Conservation (phyloP, 2,329 filamentous ascomycete species). For the Neodidymelliopsis sp. region DNA sequence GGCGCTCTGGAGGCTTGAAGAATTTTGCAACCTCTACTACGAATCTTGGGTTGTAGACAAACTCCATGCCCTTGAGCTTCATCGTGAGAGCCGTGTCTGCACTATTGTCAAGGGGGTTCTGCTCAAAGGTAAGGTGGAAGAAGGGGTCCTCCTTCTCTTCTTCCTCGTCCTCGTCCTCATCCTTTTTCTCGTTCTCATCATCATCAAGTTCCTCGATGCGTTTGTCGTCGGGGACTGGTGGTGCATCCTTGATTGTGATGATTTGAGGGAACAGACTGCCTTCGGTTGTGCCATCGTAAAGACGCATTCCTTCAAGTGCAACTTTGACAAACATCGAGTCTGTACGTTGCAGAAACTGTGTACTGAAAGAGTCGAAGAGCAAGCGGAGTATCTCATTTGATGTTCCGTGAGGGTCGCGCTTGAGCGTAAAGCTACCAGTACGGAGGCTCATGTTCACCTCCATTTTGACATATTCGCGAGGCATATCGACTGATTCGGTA, state of each 20-base stretch:
- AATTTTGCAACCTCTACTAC: slow-evolving; percentile 91
- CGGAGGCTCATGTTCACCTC: slow-evolving; percentile 92
- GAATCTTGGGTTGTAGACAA: slow-evolving; percentile 97
- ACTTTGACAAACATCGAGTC: slow-evolving; percentile 90
- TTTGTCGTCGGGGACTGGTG: slow-evolving; percentile 61
- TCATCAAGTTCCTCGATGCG: slow-evolving; percentile 59
- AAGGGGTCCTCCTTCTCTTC: slow-evolving; percentile 74
- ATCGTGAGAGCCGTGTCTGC: slow-evolving; percentile 90
- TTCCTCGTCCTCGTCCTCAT: slow-evolving; percentile 53
- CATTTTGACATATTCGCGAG: slow-evolving; percentile 89
- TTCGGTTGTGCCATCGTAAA: slow-evolving; percentile 94
- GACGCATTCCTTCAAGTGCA: slow-evolving; percentile 87
- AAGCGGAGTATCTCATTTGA: slow-evolving; percentile 84
- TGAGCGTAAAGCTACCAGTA: slow-evolving; percentile 94
- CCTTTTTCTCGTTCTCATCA: slow-evolving; percentile 55
- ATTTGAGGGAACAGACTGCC: slow-evolving; percentile 94
- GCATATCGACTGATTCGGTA: slow-evolving; percentile 85
- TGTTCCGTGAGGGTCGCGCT: slow-evolving; percentile 80
- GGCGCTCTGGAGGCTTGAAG: slow-evolving; percentile 93
- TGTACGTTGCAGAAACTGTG: slow-evolving; percentile 85
- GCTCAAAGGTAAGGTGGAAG: slow-evolving; percentile 91
- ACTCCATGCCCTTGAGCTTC: slow-evolving; percentile 93
- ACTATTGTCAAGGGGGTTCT: slow-evolving; percentile 91
- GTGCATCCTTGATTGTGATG: slow-evolving; percentile 90
- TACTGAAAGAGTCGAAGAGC: slow-evolving; percentile 93